phyloP scores from a whole-genome alignment of 768 basidiomycete genomes.

The Termitomyces eurrhizus region DNA sequence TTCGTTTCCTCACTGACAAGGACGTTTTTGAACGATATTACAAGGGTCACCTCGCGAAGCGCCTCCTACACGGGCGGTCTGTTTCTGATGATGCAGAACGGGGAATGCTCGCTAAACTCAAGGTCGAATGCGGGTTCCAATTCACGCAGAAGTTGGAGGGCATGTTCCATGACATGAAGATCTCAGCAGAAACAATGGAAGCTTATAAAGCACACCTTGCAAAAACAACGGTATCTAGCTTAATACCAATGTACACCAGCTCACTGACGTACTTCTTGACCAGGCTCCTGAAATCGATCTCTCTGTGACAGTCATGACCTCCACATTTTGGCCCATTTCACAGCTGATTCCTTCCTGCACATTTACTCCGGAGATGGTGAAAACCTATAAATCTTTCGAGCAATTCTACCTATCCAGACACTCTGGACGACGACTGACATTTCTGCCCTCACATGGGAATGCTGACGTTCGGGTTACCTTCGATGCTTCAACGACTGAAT shows the following conservation, averaged over 20 bases:
- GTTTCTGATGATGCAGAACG: slow-evolving; percentile 97
- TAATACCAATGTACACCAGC: slow-evolving; percentile 1
- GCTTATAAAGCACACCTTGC: slow-evolving; percentile 64
- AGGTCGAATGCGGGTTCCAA: slow-evolving; percentile 92
- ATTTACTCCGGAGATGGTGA: slow-evolving; percentile 60
- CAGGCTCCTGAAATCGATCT: slow-evolving; percentile 78
- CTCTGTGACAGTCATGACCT: slow-evolving; percentile 90
- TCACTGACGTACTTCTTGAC: slow-evolving; percentile 3
- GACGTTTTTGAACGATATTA: slow-evolving; percentile 98
- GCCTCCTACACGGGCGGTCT: slow-evolving; percentile 80
- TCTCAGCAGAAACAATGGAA: slow-evolving; percentile 78
- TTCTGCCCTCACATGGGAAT: slow-evolving; percentile 87
- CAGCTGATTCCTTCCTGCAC: slow-evolving; percentile 60
- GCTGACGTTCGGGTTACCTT: slow-evolving; percentile 86
- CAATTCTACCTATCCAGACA: slow-evolving; percentile 87
- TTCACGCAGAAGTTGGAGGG: slow-evolving; percentile 98
- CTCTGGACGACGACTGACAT: slow-evolving; percentile 85
- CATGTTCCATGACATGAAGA: slow-evolving; percentile 97
- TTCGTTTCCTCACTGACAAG: slow-evolving; percentile 92
- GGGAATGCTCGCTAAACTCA: slow-evolving; percentile 95
- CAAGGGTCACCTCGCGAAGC: slow-evolving; percentile 92
- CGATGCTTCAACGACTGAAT: slow-evolving; percentile 75
- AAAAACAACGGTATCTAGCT: slow-evolving; percentile 52
- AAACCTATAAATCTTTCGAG: slow-evolving; percentile 75
- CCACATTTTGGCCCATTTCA: slow-evolving; percentile 93